Evolutionary conservation across 2,329 filamentous ascomycete species (phyloP), one percentile per base, ranked within the genome.

Genomic region (Aspergillus sojae): DNA sequence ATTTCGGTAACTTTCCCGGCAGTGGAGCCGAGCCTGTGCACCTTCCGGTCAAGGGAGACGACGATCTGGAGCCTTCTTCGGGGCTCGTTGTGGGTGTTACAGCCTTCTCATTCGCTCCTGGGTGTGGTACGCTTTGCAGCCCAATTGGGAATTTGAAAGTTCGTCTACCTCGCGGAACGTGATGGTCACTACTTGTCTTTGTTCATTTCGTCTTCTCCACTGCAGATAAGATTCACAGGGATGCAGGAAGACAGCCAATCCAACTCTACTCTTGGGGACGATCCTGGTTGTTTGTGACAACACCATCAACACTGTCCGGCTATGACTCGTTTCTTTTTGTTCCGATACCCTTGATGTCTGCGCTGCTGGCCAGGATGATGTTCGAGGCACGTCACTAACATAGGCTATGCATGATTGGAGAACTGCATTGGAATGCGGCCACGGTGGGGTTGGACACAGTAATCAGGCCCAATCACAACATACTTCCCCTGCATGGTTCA

Each of bases 11-110:
- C 28, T 62, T 50, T 21, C 34, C 52, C 58, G 58, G 50, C 32
- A 52, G 56, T 62, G 63, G 63, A 65, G 62, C 56, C 62, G 56
- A 54, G 30, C n/a, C 60, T 62, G 28, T 36, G 16, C 46, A 30
- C 28, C 46, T 54, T n/a, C 50, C 30, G 50, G 50, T 16, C 50
- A 23, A 36, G 32, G 50, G 19, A 36, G 16, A 54, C 32, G 30
- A 30, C 30, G 50, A 54, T 54, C 50, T 36, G 30, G 50, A 36
- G 50, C 19, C 30, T 23, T 32, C 50, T 21, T 32, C 19, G 14
- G 21, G 50, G 28, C 50, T n/a, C 16, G 16, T 21, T 14, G 23
- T 53, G 28, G 16, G 30, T 26, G 28, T 36, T 54, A 23, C 30
- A 21, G n/a, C 5, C 12, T 23, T 16, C 9, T 54, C 19, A 54